Base-by-base conservation (phyloP, 2,329 filamentous ascomycete species). In the Fusarium lyarnte region DNA sequence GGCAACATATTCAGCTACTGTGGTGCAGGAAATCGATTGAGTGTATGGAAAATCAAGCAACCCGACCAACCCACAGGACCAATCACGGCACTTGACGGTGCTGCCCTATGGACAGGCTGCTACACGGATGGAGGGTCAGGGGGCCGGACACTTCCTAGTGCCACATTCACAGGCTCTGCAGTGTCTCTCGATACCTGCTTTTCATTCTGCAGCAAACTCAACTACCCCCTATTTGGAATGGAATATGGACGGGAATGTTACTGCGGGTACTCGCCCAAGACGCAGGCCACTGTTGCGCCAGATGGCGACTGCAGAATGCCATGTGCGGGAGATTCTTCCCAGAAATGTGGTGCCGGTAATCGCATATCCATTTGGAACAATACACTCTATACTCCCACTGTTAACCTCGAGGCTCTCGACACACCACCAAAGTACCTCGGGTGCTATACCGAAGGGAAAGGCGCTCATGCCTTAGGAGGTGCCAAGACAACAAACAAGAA, bases 291-390 rank as follows among this genome's bases (percentile, higher is more conserved):
- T 5, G 27, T 72, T 35, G 57, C 53, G 0, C 58, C 60, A 11
- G 69, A 76, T 12, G 74, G 74, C 1, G 74, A 76, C 19, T 76
- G 74, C 27, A 74, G 45, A 11, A 76, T 66, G 63, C 27, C 66
- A 1, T 76, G 74, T 36, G 69, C 69, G 3, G 74, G 74, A 1
- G 49, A 76, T 10, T 42, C 70, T 4, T 43, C 57, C 1, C 72
- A 76, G 41, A 73, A 63, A 5, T 76, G 74, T 23, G 74, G 74
- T 17, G 72, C 63, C 1, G 70, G 74, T 4, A 70, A 65, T 43
- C 66, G 74, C 3, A 66, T 76, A 36, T 76, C 74, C 6, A 60
- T 76, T 7, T 76, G 74, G 74, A 76, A 75, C n/a, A 66, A 74
- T 3, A 71, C 66, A 4, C 47, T 52, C 2, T 73, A 70, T 21